Percentiles rank a stretch among this genome's conserved stretches.
phyloP scores from a whole-genome alignment of 1,284 basidiomycete species.

The Irpex sp. region DNA sequence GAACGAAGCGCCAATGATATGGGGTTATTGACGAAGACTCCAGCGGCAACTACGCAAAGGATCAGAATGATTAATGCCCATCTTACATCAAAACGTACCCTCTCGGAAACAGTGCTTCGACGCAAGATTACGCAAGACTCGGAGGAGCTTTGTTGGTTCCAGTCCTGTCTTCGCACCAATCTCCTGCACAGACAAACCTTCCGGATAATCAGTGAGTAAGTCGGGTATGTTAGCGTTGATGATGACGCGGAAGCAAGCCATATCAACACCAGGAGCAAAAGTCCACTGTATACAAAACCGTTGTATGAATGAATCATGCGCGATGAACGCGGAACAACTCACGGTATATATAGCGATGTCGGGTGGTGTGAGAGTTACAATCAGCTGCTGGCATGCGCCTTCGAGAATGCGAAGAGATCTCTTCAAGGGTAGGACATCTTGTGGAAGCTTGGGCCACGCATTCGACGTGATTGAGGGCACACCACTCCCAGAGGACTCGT shows the following conservation, averaged over 20 bases:
- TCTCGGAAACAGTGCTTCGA: slow-evolving; percentile 36
- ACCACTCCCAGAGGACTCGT: not conserved
- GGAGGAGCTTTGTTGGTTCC: slow-evolving; percentile 29
- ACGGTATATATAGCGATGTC: not conserved
- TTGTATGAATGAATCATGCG: not conserved
- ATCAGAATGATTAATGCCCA: not conserved
- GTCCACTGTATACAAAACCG: not conserved
- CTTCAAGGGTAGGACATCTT: not conserved
- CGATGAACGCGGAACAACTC: not conserved
- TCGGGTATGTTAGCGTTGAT: slow-evolving; percentile 29
- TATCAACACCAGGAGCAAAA: not conserved
- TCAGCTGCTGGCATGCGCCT: not conserved
- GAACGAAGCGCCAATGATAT: not conserved
- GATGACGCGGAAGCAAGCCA: slow-evolving; percentile 12
- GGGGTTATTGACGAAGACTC: not conserved
- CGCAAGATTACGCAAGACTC: slow-evolving; percentile 33
- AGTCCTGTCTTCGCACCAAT: slow-evolving; percentile 26
- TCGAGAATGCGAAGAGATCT: not conserved
- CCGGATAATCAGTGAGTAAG: slow-evolving; percentile 24
- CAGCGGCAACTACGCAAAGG: not conserved
- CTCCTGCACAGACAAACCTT: slow-evolving; percentile 29
- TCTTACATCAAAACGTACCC: slow-evolving; percentile 20
- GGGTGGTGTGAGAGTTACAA: not conserved
- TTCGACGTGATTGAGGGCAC: not conserved
- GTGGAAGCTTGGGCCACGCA: not conserved